phyloP scores from a whole-genome alignment of 345 rosid species.

The Iberis pinnata region DNA sequence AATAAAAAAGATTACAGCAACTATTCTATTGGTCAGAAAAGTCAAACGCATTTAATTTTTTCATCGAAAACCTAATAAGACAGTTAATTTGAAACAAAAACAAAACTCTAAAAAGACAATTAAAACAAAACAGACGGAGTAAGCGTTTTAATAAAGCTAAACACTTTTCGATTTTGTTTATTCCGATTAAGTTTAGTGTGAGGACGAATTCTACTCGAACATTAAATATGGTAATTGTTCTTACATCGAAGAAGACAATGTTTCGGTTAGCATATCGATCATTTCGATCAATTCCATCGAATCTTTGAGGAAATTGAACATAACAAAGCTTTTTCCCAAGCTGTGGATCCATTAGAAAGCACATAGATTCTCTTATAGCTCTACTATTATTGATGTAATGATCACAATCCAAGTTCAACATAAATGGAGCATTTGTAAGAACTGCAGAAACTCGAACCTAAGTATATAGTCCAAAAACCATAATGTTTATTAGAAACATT shows the following conservation, averaged over 20 bases:
- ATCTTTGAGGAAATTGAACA: conserved; percentile 94
- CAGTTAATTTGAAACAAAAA: too few species aligned
- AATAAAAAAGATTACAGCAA: too few species aligned
- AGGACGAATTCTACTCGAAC: too few species aligned
- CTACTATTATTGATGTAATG: conserved; percentile 90
- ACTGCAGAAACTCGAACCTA: conserved; percentile 98
- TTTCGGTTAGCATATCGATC: conserved; percentile 95
- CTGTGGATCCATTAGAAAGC: conserved; percentile 95
- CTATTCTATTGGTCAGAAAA: too few species aligned
- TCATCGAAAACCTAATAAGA: too few species aligned
- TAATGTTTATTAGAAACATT: neutral
- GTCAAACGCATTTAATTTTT: too few species aligned
- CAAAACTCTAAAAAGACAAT: too few species aligned
- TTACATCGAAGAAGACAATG: conserved; percentile 88
- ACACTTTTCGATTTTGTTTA: too few species aligned
- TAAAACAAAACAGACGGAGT: too few species aligned
- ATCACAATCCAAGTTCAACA: conserved; percentile 91
- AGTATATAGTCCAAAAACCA: neutral
- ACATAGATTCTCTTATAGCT: conserved; percentile 92
- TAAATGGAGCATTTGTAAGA: conserved; percentile 87
- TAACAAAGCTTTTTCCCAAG: conserved; percentile 94
- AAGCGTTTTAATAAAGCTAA: too few species aligned
- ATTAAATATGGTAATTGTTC: too few species aligned
- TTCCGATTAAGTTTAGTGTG: too few species aligned
- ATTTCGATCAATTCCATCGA: conserved; percentile 89